Percentiles rank a stretch among this genome's conserved stretches.
phyloP scores from a whole-genome alignment of 2,329 filamentous ascomycete species.

The Ascochyta pisi region DNA sequence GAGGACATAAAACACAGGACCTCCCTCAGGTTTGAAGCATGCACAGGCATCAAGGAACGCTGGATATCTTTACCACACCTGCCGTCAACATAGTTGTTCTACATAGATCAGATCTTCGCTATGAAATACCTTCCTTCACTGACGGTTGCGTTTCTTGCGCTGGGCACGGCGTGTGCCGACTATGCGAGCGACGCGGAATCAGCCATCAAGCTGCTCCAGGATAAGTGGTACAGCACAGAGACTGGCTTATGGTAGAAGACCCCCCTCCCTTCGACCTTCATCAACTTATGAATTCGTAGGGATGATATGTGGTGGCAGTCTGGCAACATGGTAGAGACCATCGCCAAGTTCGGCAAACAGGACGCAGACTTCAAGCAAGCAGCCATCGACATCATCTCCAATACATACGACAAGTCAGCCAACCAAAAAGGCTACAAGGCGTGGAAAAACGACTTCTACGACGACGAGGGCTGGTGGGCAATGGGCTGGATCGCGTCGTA shows the following conservation, averaged over 20 bases:
- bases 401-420: slow-evolving; percentile 42
- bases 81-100: neutral
- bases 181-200: slow-evolving; percentile 37
- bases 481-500: slow-evolving; percentile 64
- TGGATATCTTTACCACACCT: neutral
- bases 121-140: slow-evolving; percentile 27
- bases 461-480: slow-evolving; percentile 71
- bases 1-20: slow-evolving; percentile 28
- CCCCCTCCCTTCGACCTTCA: neutral
- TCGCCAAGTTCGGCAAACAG: slow-evolving; percentile 41
- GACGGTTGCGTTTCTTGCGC: slow-evolving; percentile 3
- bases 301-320: slow-evolving; percentile 48
- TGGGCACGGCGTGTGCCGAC: slow-evolving; percentile 22
- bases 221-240: slow-evolving; percentile 42
- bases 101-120: neutral
- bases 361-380: slow-evolving; percentile 38
- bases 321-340: slow-evolving; percentile 45
- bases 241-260: slow-evolving; percentile 43
- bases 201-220: slow-evolving; percentile 39
- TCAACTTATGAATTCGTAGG: slow-evolving; percentile 14
- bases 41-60: neutral
- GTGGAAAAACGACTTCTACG: slow-evolving; percentile 63
- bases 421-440: slow-evolving; percentile 32
- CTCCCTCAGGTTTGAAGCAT: slow-evolving; percentile 10
- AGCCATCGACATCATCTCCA: slow-evolving; percentile 40